Conservation (phyloP, 1,284 basidiomycete genomes). For the Golubevia pallescens region DNA sequence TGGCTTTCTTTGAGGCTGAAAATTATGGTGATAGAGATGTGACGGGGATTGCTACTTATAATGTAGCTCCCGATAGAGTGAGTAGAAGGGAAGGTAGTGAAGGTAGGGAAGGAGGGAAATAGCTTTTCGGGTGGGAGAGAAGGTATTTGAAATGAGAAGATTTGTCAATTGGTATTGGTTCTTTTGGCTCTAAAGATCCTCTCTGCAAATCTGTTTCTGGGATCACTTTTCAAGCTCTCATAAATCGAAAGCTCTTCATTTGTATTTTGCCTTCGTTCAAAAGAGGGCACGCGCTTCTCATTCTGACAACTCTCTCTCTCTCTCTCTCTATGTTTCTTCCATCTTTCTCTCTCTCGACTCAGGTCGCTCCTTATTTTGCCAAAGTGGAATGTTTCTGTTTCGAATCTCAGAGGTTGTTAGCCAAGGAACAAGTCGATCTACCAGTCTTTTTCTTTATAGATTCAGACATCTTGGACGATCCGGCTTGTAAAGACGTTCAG, state of each 20-base stretch:
- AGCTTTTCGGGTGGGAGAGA: not conserved
- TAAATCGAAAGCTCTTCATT: not conserved
- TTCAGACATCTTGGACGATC: slow-evolving; percentile 58
- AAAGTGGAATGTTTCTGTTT: slow-evolving; percentile 65
- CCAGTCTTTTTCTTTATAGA: slow-evolving; percentile 65
- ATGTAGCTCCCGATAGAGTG: slow-evolving; percentile 54
- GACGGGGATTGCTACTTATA: slow-evolving; percentile 63
- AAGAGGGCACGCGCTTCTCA: not conserved
- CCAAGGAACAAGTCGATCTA: slow-evolving; percentile 59
- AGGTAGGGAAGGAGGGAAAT: not conserved
- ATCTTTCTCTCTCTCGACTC: not conserved
- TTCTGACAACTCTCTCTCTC: not conserved
- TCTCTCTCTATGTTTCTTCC: not conserved
- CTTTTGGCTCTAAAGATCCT: too few relatives aligned
- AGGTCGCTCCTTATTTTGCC: slow-evolving; percentile 61
- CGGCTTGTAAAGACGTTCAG: slow-evolving; percentile 35
- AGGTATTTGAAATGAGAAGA: too few relatives aligned
- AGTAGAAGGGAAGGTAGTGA: slow-evolving; percentile 5
- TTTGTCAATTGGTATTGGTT: too few relatives aligned
- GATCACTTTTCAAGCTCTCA: not conserved
- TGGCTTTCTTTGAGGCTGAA: slow-evolving; percentile 62
- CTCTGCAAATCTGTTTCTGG: not conserved
- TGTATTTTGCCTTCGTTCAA: not conserved
- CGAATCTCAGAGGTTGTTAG: slow-evolving; percentile 58
- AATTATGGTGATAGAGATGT: slow-evolving; percentile 54